Evolutionary conservation across 495 filamentous ascomycete genomes (phyloP).

Genomic region (Podospora pseudocomata): DNA sequence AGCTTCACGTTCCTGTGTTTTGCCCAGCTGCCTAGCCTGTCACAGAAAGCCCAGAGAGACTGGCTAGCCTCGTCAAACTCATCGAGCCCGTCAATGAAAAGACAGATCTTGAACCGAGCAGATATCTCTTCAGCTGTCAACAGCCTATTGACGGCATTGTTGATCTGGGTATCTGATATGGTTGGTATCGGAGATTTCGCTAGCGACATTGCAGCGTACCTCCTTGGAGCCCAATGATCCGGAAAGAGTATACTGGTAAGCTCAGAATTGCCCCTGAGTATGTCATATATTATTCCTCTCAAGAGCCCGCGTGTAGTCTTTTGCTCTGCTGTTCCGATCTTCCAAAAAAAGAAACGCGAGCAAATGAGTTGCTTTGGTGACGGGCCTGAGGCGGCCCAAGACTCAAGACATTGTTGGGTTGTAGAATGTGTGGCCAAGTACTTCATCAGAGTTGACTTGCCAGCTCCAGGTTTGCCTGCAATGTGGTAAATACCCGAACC

Average conservation of each 20-base stretch:
- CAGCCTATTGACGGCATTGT: slow-evolving; percentile 15
- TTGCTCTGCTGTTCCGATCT: slow-evolving; percentile 34
- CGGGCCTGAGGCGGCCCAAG: neutral
- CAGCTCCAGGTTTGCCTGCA: neutral
- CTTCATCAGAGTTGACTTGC: slow-evolving; percentile 11
- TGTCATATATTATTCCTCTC: slow-evolving; percentile 23
- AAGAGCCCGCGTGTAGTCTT: slow-evolving; percentile 42
- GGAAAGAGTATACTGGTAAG: neutral
- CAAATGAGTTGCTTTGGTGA: slow-evolving; percentile 22
- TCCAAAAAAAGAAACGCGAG: slow-evolving; percentile 49
- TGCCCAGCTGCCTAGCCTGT: slow-evolving; percentile 25
- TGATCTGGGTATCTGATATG: neutral
- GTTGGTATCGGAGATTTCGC: neutral
- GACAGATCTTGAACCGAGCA: slow-evolving; percentile 25
- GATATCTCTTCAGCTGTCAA: slow-evolving; percentile 28
- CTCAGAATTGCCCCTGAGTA: neutral
- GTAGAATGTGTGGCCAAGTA: neutral
- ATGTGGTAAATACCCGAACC: slow-evolving; percentile 9
- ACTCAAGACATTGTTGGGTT: neutral
- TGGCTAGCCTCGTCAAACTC: slow-evolving; percentile 9
- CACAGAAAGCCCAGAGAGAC: neutral
- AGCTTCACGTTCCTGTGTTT: slow-evolving; percentile 31
- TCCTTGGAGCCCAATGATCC: neutral
- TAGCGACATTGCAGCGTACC: neutral
- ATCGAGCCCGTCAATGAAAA: slow-evolving; percentile 31